Percentiles rank a stretch among this genome's conserved stretches.
Evolutionary conservation across 1,284 basidiomycete genomes (phyloP).

Genomic region (Microbotryum scabiosae): DNA sequence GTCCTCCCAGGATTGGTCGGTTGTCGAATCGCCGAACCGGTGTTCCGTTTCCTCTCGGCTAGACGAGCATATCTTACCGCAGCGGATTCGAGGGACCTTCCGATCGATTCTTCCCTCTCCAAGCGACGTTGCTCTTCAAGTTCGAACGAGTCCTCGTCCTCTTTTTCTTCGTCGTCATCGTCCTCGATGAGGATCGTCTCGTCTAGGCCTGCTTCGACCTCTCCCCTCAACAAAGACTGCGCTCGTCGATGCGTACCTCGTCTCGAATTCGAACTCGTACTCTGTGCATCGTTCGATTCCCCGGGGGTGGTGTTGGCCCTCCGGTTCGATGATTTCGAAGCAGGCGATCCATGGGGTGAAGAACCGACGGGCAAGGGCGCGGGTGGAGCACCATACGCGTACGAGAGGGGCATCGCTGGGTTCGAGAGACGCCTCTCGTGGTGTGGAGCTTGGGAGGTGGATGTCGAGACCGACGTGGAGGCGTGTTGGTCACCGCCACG

Average conservation of each 20-base stretch:
- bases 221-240: constrained; percentile 15
- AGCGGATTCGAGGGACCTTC: constrained; percentile 40
- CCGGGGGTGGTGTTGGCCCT: background rate
- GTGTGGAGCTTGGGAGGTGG: too few species aligned
- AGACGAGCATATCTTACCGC: constrained; percentile 22
- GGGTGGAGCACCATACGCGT: constrained; percentile 18
- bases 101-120: constrained; percentile 46
- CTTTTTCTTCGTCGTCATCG: constrained; percentile 31
- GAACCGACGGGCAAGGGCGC: background rate
- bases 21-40: constrained; percentile 6
- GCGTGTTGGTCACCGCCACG: too few species aligned
- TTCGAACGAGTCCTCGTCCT: constrained; percentile 16
- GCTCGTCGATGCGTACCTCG: background rate
- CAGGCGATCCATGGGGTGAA: background rate
- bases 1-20: background rate
- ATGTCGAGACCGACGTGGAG: too few species aligned
- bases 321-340: background rate
- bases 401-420: constrained; percentile 11
- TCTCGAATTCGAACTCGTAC: background rate
- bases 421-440: constrained; percentile 7
- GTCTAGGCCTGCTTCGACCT: constrained; percentile 4
- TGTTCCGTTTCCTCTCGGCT: constrained; percentile 8
- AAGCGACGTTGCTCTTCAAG: constrained; percentile 44
- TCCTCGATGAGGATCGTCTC: constrained; percentile 30
- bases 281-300: background rate